phyloP scores from a whole-genome alignment of 2,329 filamentous ascomycete genomes.

The Stemphylium beticola region DNA sequence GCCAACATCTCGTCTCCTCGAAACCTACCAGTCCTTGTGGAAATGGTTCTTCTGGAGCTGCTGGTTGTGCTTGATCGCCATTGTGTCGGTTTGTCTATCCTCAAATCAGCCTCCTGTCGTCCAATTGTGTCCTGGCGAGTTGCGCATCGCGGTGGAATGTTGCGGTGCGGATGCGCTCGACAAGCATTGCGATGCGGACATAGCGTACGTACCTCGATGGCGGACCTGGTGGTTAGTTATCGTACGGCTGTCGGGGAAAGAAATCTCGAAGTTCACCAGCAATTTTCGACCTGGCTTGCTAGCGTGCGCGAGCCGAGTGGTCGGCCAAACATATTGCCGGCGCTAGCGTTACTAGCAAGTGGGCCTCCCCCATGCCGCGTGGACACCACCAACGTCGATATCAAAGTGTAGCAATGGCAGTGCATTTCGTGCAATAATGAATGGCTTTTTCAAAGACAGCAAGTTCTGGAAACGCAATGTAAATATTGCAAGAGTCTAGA shows the following conservation, averaged over 20 bases:
- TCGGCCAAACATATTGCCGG: slow-evolving; percentile 30
- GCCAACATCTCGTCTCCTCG: neutral
- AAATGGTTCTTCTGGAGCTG: slow-evolving; percentile 89
- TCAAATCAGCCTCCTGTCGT: slow-evolving; percentile 5
- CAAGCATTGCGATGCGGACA: neutral
- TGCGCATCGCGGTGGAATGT: neutral
- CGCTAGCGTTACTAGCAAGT: neutral
- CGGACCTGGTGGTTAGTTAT: slow-evolving; percentile 44
- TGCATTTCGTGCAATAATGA: too few relatives aligned
- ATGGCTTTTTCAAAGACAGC: too few relatives aligned
- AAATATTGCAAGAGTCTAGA: too few relatives aligned
- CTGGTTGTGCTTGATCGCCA: slow-evolving; percentile 99
- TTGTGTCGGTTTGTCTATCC: slow-evolving; percentile 39
- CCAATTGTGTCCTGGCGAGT: neutral
- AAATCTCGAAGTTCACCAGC: slow-evolving; percentile 20
- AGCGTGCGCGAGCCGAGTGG: slow-evolving; percentile 18
- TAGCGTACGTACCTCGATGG: slow-evolving; percentile 34
- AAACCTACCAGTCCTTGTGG: slow-evolving; percentile 65
- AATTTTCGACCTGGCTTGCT: slow-evolving; percentile 22
- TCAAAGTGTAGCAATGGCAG: neutral
- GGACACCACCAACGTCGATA: neutral
- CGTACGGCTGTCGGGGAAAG: slow-evolving; percentile 26
- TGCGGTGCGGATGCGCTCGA: slow-evolving; percentile 18
- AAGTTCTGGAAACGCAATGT: too few relatives aligned
- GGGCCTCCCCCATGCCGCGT: neutral